Percentiles rank a stretch among this genome's conserved stretches.
These are phyloP conservation scores for Coccomyxa sp. DNA, from an alignment of 139 green algal species.

Conservation along the genomic window DNA sequence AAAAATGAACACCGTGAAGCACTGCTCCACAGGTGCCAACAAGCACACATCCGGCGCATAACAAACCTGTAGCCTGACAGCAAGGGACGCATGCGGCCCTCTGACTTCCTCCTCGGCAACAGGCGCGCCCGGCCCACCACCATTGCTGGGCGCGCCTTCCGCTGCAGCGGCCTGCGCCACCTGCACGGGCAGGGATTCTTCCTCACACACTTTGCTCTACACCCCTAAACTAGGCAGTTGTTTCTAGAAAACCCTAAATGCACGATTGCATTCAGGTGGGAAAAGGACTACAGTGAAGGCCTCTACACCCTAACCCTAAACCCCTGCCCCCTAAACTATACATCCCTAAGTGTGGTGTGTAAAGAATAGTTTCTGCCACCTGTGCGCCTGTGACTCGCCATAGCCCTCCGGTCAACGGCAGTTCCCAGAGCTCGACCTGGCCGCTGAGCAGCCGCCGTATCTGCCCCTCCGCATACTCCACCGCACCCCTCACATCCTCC, in stretches of 20 bases:
- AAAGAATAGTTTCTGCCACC: too few relatives aligned
- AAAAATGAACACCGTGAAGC: too few relatives aligned
- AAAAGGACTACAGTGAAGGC: too few relatives aligned
- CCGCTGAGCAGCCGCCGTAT: conserved; percentile 48
- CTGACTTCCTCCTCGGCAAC: conserved; percentile 43
- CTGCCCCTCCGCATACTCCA: conserved; percentile 55
- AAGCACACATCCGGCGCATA: too few relatives aligned
- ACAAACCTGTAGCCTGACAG: conserved; percentile 29
- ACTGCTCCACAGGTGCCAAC: not conserved
- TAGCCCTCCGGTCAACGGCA: conserved; percentile 64
- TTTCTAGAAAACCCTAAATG: not conserved
- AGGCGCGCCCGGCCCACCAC: not conserved
- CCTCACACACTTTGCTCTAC: not conserved
- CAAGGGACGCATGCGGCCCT: conserved; percentile 60
- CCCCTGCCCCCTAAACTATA: too few relatives aligned
- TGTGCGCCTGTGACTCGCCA: conserved; percentile 32
- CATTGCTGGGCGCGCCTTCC: not conserved
- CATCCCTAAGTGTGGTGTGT: too few relatives aligned
- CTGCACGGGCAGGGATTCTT: not conserved
- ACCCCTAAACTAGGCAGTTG: not conserved
- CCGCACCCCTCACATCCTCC: conserved; percentile 30
- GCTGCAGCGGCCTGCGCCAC: conserved; percentile 26
- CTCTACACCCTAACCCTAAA: too few relatives aligned
- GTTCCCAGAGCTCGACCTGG: conserved; percentile 46
- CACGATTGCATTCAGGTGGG: too few relatives aligned